Evolutionary conservation across 257 asterid species (phyloP).

Genomic region (Solanum ahanhuiri): DNA sequence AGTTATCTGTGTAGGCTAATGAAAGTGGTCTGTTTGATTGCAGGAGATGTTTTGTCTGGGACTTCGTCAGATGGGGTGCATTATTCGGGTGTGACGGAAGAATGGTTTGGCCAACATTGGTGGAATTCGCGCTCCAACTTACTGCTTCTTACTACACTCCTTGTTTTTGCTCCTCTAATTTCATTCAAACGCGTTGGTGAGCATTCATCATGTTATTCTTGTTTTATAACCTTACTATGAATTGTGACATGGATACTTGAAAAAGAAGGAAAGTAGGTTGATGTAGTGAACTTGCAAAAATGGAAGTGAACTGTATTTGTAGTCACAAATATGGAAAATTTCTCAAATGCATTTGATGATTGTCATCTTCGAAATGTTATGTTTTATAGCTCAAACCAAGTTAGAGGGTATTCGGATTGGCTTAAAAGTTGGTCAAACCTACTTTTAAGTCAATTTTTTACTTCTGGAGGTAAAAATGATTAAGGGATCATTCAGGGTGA

Average conservation of each 20-base stretch:
- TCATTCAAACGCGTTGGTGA: conserved; percentile 83
- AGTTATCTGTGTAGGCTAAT: background rate
- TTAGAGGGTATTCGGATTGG: too few relatives aligned
- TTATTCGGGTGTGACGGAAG: conserved; percentile 73
- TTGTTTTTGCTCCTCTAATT: conserved; percentile 58
- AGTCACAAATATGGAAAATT: background rate
- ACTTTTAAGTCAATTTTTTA: too few relatives aligned
- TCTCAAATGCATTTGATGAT: background rate
- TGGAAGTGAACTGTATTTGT: background rate
- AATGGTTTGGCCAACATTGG: conserved; percentile 88
- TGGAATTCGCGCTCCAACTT: conserved; percentile 64
- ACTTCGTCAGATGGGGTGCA: conserved; percentile 72
- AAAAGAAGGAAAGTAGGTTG: background rate
- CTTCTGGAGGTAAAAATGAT: background rate
- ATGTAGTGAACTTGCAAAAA: background rate
- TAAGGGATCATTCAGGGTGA: background rate
- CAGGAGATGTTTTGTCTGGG: conserved; percentile 89
- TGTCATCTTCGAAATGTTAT: background rate
- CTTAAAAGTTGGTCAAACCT: too few relatives aligned
- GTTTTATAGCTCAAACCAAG: background rate
- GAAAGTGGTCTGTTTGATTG: conserved; percentile 7
- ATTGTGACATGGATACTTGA: background rate
- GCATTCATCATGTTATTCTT: conserved; percentile 2
- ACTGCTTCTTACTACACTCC: conserved; percentile 51
- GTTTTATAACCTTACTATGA: background rate